These are phyloP conservation scores for Tricholoma furcatifolium DNA, from an alignment of 768 basidiomycete genomes.

Conservation along the genomic window DNA sequence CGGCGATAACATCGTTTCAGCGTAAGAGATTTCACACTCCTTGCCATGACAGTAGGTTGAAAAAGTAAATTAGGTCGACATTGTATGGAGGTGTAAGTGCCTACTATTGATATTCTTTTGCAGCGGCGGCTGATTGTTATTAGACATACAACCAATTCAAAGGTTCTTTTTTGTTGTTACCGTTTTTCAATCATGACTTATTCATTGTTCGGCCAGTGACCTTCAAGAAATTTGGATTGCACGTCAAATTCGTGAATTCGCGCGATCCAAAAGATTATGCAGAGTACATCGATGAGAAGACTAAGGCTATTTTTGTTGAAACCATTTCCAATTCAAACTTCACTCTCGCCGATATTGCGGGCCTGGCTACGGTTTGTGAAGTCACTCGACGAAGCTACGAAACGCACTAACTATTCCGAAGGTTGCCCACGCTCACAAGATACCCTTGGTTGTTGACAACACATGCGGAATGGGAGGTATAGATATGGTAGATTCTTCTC, in stretches of 20 bases:
- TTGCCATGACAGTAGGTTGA: neutral
- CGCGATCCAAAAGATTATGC: constrained; percentile 58
- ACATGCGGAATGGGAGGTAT: constrained; percentile 59
- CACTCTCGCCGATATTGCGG: constrained; percentile 60
- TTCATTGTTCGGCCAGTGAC: constrained; percentile 40
- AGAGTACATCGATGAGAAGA: constrained; percentile 71
- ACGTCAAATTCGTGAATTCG: constrained; percentile 59
- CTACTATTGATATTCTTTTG: neutral
- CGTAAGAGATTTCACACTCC: constrained; percentile 36
- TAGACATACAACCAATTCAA: constrained; percentile 7
- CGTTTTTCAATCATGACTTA: constrained; percentile 2
- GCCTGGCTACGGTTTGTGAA: constrained; percentile 58
- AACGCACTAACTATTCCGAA: constrained; percentile 19
- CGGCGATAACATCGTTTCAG: constrained; percentile 80
- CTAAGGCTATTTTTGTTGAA: constrained; percentile 76
- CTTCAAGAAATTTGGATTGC: constrained; percentile 67
- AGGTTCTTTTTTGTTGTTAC: neutral
- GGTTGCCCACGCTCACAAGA: constrained; percentile 67
- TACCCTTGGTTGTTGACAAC: constrained; percentile 81
- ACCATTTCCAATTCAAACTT: constrained; percentile 79
- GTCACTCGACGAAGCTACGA: neutral
- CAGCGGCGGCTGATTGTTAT: neutral
- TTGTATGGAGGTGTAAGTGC: constrained; percentile 1
- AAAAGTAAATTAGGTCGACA: constrained; percentile 31
- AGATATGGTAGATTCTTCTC: neutral